A percentile compares a stretch with the other conserved stretches of the same genome.
Conservation (phyloP, 176 grass and related monocot species). For the Aegilops tauschii region DNA sequence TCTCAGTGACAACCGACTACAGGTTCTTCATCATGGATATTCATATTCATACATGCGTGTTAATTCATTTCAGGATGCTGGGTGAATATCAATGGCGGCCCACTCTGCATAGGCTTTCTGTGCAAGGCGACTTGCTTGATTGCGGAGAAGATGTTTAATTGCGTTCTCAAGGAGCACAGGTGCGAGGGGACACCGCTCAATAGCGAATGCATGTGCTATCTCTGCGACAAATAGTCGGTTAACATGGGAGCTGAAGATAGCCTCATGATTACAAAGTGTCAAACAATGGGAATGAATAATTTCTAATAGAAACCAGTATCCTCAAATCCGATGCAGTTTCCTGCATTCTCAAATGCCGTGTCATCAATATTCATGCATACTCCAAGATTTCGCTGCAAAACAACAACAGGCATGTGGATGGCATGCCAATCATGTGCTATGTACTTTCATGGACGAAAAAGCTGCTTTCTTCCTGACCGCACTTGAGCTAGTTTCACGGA, state of each 20-base stretch:
- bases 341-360: neutral
- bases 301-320: neutral
- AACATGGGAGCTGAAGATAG: neutral
- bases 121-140: slow-evolving; percentile 17
- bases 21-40: neutral
- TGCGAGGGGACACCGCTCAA: neutral
- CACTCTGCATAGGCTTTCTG: neutral
- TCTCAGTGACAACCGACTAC: too few relatives aligned
- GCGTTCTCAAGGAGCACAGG: neutral
- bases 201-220: neutral
- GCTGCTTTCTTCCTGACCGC: neutral
- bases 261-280: neutral
- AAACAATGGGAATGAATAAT: neutral
- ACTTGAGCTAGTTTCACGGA: neutral
- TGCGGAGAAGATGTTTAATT: neutral
- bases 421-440: too few relatives aligned
- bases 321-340: neutral
- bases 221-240: neutral
- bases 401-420: too few relatives aligned
- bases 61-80: neutral
- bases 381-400: too few relatives aligned
- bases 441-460: neutral
- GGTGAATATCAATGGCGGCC: neutral
- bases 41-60: neutral
- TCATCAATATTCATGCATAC: neutral